Evolutionary conservation across 495 filamentous ascomycete genomes (phyloP).

Genomic region (Penicillium roqueforti): DNA sequence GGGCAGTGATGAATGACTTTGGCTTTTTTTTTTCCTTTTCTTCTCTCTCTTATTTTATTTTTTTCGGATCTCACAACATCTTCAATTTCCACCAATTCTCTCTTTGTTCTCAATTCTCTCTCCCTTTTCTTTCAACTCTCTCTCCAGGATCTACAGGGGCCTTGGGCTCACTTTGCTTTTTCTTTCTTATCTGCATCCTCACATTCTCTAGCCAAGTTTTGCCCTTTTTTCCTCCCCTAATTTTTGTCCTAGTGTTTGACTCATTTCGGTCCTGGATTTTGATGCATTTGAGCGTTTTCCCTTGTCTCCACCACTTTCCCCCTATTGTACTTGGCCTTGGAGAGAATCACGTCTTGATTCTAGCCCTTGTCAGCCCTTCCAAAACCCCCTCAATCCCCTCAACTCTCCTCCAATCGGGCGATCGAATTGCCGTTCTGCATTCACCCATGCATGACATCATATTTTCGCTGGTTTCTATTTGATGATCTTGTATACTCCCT

Average conservation of each 20-base stretch:
- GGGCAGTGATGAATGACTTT: conserved; percentile 46
- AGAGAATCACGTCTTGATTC: conserved; percentile 15
- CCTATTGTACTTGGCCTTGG: conserved; percentile 1
- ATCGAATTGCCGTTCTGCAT: neutral
- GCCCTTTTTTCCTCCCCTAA: neutral
- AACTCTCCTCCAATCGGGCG: neutral
- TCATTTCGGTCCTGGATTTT: conserved; percentile 18
- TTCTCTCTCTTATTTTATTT: conserved; percentile 11
- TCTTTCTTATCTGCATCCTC: conserved; percentile 11
- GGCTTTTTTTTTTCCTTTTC: conserved; percentile 6
- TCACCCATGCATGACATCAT: conserved; percentile 8
- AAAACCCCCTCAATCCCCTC: neutral
- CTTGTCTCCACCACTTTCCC: conserved; percentile 19
- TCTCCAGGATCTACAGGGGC: neutral
- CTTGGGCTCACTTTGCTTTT: conserved; percentile 14
- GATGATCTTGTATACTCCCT: conserved; percentile 1
- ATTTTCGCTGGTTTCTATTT: neutral
- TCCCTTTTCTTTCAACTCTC: conserved; percentile 1
- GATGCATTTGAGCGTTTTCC: conserved; percentile 43
- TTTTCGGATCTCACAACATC: conserved; percentile 5
- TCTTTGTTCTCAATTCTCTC: conserved; percentile 11
- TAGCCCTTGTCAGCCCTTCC: neutral
- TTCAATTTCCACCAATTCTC: conserved; percentile 8
- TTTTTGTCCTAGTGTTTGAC: neutral
- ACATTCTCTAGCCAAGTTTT: conserved; percentile 4